Evolutionary conservation across 345 rosid genomes (phyloP), one percentile per base, ranked within the genome.

Genomic region (Microthlaspi erraticum): DNA sequence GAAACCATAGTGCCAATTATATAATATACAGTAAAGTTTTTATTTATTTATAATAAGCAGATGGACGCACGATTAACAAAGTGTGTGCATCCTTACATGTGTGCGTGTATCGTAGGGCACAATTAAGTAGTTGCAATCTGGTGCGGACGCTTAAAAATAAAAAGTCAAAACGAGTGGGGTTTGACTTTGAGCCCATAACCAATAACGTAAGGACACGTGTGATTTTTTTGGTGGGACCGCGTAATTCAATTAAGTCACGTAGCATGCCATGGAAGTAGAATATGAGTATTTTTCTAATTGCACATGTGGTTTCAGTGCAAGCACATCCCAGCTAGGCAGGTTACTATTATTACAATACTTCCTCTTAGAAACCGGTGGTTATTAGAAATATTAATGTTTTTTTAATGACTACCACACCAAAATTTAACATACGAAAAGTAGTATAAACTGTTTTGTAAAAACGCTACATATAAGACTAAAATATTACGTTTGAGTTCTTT

Each of bases 111-210:
- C 51, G 64, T 44, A 72, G 64, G 64, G 70, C 49, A 29, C 43
- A 42, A 54, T 12, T 57, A 51, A 64, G 51, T 73, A 39, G 72
- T 49, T 48, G 12, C 39, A 36, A 52, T 68, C 52, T 19, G 58
- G 64, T 75, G 70, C 74, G 74, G 45, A 55, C 50, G 58, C 18
- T 26, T 48, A 29, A 37, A 48, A 32, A 26, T 23, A 34, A 29
- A 38, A 68, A 52, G 74, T 68, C 79, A 75, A 75, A 68, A 11
- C 33, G 10, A 62, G 65, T 61, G 79, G 73, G 64, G 69, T 68
- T 75, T 75, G 79, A 75, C 74, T 68, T 68, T 38, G 5, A 17
- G 2, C 2, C 5, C 0, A 1, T 1, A 45, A 60, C 74, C 3
- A 68, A 48, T 75, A 1, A 12, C 0, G 5, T 18, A 48, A 3